Conservation (phyloP, 2,329 filamentous ascomycete genomes). For the Beauveria sp. region DNA sequence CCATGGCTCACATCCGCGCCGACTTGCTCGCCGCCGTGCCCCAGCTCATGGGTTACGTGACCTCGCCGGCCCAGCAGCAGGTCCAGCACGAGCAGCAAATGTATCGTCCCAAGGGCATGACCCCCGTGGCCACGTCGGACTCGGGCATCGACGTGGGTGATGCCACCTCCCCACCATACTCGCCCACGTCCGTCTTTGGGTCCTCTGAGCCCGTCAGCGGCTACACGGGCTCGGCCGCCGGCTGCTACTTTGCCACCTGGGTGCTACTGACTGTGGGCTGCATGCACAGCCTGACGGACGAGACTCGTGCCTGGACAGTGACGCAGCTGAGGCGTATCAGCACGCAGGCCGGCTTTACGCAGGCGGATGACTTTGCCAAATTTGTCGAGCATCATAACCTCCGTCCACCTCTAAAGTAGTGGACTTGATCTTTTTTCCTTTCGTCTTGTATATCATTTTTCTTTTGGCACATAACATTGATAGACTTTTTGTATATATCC, state of each 20-base stretch:
- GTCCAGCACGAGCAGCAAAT: constrained; percentile 11
- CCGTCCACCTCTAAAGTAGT: constrained; percentile 9
- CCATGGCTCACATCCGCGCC: constrained; percentile 4
- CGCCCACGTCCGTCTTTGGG: constrained; percentile 7
- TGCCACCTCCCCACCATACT: constrained; percentile 1
- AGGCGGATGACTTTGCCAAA: constrained; percentile 11
- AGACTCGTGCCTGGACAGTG: constrained; percentile 10
- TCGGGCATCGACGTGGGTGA: constrained; percentile 7
- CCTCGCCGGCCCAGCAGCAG: constrained; percentile 11
- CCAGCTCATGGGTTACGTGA: constrained; percentile 11
- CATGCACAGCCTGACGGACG: constrained; percentile 12
- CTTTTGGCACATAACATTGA: not conserved
- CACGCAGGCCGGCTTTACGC: constrained; percentile 8
- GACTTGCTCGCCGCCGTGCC: constrained; percentile 9
- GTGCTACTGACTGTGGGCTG: constrained; percentile 9
- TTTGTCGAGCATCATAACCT: constrained; percentile 9
- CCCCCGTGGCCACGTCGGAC: constrained; percentile 4
- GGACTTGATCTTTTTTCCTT: not conserved
- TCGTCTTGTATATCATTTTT: not conserved
- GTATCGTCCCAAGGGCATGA: constrained; percentile 10
- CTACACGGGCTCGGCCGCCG: constrained; percentile 8
- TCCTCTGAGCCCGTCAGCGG: constrained; percentile 5
- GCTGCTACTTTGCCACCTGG: constrained; percentile 9
- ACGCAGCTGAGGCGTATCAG: constrained; percentile 8
- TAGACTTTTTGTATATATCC: not conserved